Evolutionary conservation across 1,284 basidiomycete genomes (phyloP).

Genomic region (Apiotrichum sp.): DNA sequence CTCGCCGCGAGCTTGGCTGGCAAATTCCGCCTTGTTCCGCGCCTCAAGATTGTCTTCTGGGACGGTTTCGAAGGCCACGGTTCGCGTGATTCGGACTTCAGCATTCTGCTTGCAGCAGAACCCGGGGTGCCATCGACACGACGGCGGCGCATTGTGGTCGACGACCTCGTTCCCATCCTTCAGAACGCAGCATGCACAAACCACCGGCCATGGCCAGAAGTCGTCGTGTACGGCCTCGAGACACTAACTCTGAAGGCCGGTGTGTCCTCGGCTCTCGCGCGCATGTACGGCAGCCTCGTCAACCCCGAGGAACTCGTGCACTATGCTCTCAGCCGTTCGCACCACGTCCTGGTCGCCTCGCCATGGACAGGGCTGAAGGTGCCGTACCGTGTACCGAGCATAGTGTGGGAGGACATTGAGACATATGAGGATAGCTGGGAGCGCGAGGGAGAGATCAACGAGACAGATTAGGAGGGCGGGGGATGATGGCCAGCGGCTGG

Average conservation of each 20-base stretch:
- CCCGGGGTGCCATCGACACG: background rate
- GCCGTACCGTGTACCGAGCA: background rate
- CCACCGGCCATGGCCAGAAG: background rate
- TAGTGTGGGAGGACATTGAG: background rate
- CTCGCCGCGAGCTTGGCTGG: background rate
- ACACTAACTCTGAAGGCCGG: background rate
- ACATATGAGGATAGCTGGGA: background rate
- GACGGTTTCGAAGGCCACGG: background rate
- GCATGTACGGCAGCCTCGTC: background rate
- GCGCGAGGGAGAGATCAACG: background rate
- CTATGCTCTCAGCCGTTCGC: background rate
- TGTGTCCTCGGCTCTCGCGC: background rate
- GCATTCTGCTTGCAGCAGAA: background rate
- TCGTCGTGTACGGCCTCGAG: background rate
- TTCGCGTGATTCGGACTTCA: background rate
- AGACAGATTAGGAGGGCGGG: background rate
- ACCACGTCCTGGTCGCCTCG: background rate
- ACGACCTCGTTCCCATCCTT: background rate
- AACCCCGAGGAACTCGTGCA: background rate
- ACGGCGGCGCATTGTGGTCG: background rate
- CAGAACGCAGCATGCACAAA: background rate
- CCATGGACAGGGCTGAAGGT: background rate
- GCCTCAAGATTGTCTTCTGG: constrained; percentile 1
- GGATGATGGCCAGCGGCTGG: too few relatives aligned
- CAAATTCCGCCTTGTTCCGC: background rate